Evolutionary conservation across 768 basidiomycete species (phyloP).

Genomic region (Mycena indigotica): DNA sequence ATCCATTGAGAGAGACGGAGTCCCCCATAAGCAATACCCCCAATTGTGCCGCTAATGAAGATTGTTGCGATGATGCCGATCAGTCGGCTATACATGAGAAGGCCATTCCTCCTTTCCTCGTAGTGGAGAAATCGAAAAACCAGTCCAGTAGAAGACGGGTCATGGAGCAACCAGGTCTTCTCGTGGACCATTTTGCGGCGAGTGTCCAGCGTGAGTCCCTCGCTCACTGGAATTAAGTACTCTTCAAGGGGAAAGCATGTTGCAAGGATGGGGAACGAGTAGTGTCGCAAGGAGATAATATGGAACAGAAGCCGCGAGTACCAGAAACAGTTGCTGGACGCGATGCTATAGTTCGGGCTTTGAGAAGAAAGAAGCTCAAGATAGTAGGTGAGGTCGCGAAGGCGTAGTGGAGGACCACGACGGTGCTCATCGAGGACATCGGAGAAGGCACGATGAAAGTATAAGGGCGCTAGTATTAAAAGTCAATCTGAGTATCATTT

Average conservation of each 20-base stretch:
- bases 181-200: background rate
- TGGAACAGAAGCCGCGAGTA: background rate
- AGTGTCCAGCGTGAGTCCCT: background rate
- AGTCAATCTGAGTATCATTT: no score
- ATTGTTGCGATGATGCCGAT: background rate
- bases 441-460: background rate
- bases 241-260: background rate
- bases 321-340: background rate
- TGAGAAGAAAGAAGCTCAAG: background rate
- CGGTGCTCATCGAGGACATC: background rate
- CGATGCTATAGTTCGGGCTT: background rate
- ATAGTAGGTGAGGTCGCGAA: background rate
- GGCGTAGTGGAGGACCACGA: background rate
- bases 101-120: background rate
- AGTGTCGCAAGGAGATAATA: background rate
- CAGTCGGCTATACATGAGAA: background rate
- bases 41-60: background rate
- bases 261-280: conserved; percentile 1
- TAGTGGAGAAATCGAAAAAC: conserved; percentile 1
- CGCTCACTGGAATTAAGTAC: background rate
- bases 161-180: background rate
- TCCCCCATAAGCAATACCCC: background rate
- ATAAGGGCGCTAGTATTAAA: background rate
- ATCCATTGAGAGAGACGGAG: background rate
- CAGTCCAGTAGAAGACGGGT: background rate